Conservation (phyloP, 192 early-diverging fungal species). For the Linnemannia schmuckeri region DNA sequence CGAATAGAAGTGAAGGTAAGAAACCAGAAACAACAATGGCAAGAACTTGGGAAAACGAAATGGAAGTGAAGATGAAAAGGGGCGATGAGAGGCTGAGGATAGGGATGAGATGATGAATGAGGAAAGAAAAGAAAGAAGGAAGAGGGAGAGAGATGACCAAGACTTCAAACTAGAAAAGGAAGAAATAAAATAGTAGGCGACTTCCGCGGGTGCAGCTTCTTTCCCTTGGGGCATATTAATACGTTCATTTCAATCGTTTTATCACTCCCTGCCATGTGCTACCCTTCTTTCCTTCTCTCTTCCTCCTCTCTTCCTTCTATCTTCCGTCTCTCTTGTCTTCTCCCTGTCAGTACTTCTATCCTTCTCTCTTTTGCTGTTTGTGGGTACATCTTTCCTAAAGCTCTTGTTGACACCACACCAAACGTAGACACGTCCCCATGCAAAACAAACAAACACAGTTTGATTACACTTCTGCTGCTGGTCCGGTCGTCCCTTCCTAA, state of each 20-base stretch:
- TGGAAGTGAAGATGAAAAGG: background rate
- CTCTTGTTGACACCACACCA: background rate
- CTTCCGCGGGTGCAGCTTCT: background rate
- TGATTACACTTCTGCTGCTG: background rate
- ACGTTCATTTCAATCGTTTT: background rate
- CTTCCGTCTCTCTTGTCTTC: background rate
- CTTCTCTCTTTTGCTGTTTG: too few species aligned
- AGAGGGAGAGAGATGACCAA: constrained; percentile 1
- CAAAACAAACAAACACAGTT: constrained; percentile 7
- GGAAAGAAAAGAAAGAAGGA: background rate
- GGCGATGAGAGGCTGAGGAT: background rate
- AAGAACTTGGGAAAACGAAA: too few species aligned
- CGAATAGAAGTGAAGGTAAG: too few species aligned
- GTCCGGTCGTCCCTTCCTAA: background rate
- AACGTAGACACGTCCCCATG: background rate
- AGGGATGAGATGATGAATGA: background rate
- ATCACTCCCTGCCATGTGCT: background rate
- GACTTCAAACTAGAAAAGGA: too few species aligned
- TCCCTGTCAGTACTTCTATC: background rate
- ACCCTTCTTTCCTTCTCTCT: background rate
- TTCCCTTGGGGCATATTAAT: background rate
- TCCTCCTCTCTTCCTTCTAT: background rate
- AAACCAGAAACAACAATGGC: too few species aligned
- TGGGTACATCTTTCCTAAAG: too few species aligned
- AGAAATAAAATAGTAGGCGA: background rate